Percentiles rank a stretch among this genome's conserved stretches.
Conservation (phyloP, 2,329 filamentous ascomycete genomes). For the Pestalotiopsis sp. region DNA sequence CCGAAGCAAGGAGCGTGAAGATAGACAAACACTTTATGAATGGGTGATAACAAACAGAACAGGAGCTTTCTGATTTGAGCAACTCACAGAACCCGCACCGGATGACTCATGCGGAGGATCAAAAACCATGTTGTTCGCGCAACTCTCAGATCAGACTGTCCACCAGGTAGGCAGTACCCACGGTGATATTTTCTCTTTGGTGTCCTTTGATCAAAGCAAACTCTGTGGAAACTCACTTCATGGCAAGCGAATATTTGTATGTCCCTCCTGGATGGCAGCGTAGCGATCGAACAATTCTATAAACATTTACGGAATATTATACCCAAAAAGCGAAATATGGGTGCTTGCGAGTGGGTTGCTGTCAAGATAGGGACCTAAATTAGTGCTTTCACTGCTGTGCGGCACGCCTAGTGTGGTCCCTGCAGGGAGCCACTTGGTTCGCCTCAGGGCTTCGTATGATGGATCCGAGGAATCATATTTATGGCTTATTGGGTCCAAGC, state of each 20-base stretch:
- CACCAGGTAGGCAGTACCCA: background rate
- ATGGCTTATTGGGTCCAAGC: background rate
- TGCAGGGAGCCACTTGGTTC: background rate
- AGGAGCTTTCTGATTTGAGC: background rate
- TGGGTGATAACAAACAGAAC: background rate
- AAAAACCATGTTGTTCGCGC: no score
- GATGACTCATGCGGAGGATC: background rate
- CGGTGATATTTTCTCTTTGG: background rate
- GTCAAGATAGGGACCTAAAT: background rate
- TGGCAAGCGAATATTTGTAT: background rate
- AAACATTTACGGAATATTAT: background rate
- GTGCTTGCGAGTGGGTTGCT: background rate
- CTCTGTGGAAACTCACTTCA: background rate
- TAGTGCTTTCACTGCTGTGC: background rate
- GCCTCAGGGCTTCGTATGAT: background rate
- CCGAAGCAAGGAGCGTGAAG: background rate
- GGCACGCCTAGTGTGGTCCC: background rate
- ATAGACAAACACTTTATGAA: background rate
- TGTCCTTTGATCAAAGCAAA: background rate
- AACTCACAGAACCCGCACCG: background rate
- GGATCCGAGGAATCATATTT: background rate
- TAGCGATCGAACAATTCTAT: background rate
- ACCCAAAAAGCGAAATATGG: background rate
- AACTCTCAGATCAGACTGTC: background rate
- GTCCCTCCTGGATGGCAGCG: background rate